Conservation (phyloP, 2,329 filamentous ascomycete species). For the Scytalidium sp. region DNA sequence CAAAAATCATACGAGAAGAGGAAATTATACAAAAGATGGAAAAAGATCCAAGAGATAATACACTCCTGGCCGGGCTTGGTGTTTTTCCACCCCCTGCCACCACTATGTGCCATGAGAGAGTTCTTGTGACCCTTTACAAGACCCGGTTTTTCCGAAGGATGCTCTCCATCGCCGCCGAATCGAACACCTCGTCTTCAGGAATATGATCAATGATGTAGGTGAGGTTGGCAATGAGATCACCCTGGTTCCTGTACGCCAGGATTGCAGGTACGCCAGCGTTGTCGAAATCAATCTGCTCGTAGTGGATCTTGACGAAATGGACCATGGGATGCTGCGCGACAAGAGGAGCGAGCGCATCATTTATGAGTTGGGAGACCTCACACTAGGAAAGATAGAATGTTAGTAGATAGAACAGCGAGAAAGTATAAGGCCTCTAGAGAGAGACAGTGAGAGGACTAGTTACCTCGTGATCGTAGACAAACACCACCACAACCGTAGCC, state of each 20-base stretch:
- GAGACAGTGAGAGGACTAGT: conserved; percentile 26
- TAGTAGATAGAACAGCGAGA: conserved; percentile 11
- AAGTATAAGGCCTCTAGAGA: neutral
- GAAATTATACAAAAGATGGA: neutral
- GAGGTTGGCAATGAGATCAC: conserved; percentile 86
- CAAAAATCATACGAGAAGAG: neutral
- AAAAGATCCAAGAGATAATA: no score
- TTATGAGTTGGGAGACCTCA: conserved; percentile 73
- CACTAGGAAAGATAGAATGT: conserved; percentile 53
- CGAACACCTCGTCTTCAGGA: conserved; percentile 63
- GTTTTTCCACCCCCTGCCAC: no score
- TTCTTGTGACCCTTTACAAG: conserved; percentile 34
- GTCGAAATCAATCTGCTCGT: conserved; percentile 92
- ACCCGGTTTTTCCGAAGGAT: conserved; percentile 53
- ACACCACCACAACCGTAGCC: conserved; percentile 85
- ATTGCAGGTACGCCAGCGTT: conserved; percentile 83
- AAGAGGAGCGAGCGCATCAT: conserved; percentile 72
- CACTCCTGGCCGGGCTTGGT: no score
- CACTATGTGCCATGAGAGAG: no score
- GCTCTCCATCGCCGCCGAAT: conserved; percentile 48
- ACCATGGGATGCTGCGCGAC: conserved; percentile 68
- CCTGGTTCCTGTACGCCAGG: conserved; percentile 81
- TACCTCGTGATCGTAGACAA: conserved; percentile 87
- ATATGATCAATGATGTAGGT: conserved; percentile 86
- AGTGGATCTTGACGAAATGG: conserved; percentile 88